Evolutionary conservation across 2,329 filamentous ascomycete genomes (phyloP), one percentile per base, ranked within the genome.

Genomic region (Anthostomella pinea): DNA sequence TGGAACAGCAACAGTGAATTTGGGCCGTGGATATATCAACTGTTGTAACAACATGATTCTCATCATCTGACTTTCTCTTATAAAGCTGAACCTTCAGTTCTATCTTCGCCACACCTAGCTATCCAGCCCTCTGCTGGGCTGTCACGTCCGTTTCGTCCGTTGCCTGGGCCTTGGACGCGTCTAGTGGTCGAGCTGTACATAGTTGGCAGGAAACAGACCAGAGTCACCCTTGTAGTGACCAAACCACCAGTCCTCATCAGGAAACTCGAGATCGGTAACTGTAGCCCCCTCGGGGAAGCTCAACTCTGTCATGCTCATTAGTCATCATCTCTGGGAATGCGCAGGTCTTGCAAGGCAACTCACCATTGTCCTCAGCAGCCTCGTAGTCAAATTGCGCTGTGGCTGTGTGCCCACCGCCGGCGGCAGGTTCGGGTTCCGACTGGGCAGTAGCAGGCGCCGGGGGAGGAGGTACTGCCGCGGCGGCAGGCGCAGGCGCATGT

Each of bases 241-340:
- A 54, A 91, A 85, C 93, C 93, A 98, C 93, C 93, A 98, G 60
- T 98, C 93, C 49, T 97, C 91, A 55, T 97, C 93, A 2, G 93
- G 93, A 65, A 97, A 97, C 69, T 96, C 87, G 48, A 98, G 70
- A 57, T 85, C 77, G 18, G 77, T 85, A 52, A 98, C 84, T 46
- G 72, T 88, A 24, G 86, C 91, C 19, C 85, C 84, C 56, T 98
- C 93, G 3, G 88, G 87, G 69, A 98, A 98, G 60, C 84, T 89
- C 46, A 81, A 57, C 52, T 81, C 77, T 81, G 52, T 32, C 19
- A 18, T 80, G 56, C 58, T 79, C 69, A 51, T 56, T 35, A 60
- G 55, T 55, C 43, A 57, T 20, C 29, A 23, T 24, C 13, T 24
- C 3, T 13, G 4, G 13, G 8, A 9, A 21, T 27, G 18, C 18